Evolutionary conservation across 106 monocot genomes (phyloP).

Genomic region (Allium sativum): DNA sequence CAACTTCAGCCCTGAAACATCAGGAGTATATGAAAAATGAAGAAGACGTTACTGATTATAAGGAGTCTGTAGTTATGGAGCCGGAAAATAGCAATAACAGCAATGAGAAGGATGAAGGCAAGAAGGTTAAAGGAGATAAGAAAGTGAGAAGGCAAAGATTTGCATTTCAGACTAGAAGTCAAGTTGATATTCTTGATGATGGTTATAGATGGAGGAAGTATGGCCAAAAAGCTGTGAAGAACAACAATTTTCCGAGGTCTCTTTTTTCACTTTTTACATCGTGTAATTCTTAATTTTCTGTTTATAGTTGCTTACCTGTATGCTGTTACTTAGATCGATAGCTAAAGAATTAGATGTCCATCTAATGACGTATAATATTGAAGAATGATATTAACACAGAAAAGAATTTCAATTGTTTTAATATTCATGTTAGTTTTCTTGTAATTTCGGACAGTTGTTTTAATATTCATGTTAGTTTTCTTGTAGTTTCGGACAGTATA

Average conservation of each 20-base stretch:
- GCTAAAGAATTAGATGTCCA: too few species aligned
- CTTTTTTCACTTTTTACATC: background rate
- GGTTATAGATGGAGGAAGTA: constrained; percentile 99
- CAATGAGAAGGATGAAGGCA: background rate
- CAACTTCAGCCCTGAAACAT: background rate
- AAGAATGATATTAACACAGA: too few species aligned
- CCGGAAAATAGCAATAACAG: background rate
- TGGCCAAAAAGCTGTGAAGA: constrained; percentile 92
- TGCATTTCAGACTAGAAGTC: constrained; percentile 83
- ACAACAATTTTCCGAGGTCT: constrained; percentile 88
- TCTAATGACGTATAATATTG: too few species aligned
- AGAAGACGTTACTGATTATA: background rate
- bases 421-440: too few species aligned
- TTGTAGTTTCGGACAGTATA: too few species aligned
- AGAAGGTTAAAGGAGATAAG: constrained; percentile 31
- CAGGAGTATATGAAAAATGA: background rate
- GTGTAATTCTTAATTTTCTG: too few species aligned
- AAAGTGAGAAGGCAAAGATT: constrained; percentile 54
- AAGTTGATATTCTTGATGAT: constrained; percentile 91
- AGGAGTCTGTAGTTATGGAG: background rate
- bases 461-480: too few species aligned
- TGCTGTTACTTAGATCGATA: too few species aligned
- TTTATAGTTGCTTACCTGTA: too few species aligned
- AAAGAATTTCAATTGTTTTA: too few species aligned
- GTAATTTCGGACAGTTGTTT: too few species aligned